Base-by-base conservation (phyloP, 768 basidiomycete species). In the Leccinum truebloodii region DNA sequence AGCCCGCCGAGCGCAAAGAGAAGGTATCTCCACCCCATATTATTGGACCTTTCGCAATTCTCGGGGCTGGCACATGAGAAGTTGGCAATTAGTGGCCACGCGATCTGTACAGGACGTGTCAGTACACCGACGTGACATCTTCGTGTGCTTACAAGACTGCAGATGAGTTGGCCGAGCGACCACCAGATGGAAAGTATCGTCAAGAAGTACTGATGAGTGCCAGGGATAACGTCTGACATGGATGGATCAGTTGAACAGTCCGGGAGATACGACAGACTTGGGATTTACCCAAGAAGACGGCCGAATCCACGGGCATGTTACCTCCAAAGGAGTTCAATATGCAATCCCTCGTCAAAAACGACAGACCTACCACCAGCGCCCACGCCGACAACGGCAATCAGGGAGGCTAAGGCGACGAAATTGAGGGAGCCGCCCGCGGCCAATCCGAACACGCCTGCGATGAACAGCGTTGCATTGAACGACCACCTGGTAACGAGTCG, bases 1-100 rank as follows among this genome's bases (percentile, higher is more conserved):
- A 86, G 61, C 9, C 77, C 83, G 3, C 85, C 83, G 41, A 85
- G 78, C 0, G 77, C 76, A 67, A 83, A 79, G 34, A 85, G 71
- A 26, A 85, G 77, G 66, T 86, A 86, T 30, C 86, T 76, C 86
- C 86, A 87, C 24, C 86, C 85, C 85, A 84, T 86, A 63, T 86
- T 87, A 20, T 81, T 63, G 3, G 75, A 68, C 52, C 74, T 78
- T 39, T 75, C 59, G 61, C 83, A 83, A 3, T 73, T 65, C 6
- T 58, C 60, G 0, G 73, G 18, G 3, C 69, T 63, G 0, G 76
- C 57, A 61, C 86, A 86, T 6, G 85, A 83, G 61, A 80, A 80
- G 62, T 83, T 81, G 14, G 81, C 75, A 14, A 86, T 82, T 26
- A 87, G 67, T 2, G 85, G 83, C 85, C 85, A 86, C 1, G 85